Conservation (phyloP, 306 rosid species). For the Trifolium repens region DNA sequence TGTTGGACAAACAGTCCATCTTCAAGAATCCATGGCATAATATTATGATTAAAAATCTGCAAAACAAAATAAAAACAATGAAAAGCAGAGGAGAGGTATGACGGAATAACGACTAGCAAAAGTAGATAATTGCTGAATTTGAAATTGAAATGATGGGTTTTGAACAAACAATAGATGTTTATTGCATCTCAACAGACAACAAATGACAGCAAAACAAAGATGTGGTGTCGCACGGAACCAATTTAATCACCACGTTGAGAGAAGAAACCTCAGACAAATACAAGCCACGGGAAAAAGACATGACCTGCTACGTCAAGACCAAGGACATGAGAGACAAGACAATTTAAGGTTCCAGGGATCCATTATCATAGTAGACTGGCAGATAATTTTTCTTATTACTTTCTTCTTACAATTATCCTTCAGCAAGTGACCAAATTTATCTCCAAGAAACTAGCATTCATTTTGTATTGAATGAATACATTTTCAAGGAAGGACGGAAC, state of each 20-base stretch:
- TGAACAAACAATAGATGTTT: constrained; percentile 16
- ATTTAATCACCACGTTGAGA: not conserved
- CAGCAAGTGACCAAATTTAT: constrained; percentile 5
- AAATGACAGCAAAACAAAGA: constrained; percentile 22
- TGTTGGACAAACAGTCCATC: constrained; percentile 41
- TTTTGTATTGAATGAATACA: not conserved
- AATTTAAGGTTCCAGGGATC: constrained; percentile 22
- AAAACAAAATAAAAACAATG: constrained; percentile 33
- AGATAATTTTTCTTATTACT: not conserved
- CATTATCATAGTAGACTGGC: not conserved
- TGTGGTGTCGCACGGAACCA: constrained; percentile 19
- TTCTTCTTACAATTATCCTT: constrained; percentile 12
- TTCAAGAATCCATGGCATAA: constrained; percentile 41
- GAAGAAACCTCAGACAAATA: constrained; percentile 9
- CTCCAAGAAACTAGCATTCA: constrained; percentile 4
- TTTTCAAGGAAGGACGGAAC: constrained; percentile 31
- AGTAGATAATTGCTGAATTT: constrained; percentile 22
- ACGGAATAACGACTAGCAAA: constrained; percentile 16
- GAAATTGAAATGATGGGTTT: constrained; percentile 5
- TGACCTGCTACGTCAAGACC: constrained; percentile 5
- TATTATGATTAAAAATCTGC: constrained; percentile 46
- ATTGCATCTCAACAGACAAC: constrained; percentile 25
- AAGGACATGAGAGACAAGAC: constrained; percentile 16
- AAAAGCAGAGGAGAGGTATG: constrained; percentile 5
- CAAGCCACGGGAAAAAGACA: constrained; percentile 19